Evolutionary conservation across 257 asterid genomes (phyloP).

Genomic region (Cynanchum wilfordii): DNA sequence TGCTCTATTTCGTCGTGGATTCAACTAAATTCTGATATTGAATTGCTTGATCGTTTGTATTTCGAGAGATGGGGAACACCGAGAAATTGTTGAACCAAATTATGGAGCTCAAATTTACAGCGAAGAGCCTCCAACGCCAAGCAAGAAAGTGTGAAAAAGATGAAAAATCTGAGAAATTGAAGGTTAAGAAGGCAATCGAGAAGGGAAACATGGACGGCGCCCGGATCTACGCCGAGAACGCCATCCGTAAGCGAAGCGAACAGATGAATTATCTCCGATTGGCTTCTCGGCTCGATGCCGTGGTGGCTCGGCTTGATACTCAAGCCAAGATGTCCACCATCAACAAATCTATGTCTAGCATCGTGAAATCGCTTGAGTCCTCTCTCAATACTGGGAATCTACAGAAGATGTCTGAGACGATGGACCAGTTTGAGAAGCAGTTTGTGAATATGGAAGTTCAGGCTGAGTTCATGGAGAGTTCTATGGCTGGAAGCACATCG

Average conservation of each 20-base stretch:
- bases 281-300: constrained; percentile 92
- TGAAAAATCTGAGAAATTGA: constrained; percentile 83
- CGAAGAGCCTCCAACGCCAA: constrained; percentile 81
- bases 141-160: constrained; percentile 92
- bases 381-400: constrained; percentile 76
- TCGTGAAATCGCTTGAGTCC: constrained; percentile 85
- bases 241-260: constrained; percentile 92
- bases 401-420: constrained; percentile 97
- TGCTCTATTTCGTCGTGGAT: neutral
- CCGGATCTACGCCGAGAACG: constrained; percentile 95
- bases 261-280: constrained; percentile 96
- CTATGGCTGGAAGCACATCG: constrained; percentile 97
- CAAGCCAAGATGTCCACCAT: constrained; percentile 88
- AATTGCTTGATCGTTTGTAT: neutral
- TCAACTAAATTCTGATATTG: neutral
- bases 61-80: constrained; percentile 62
- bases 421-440: constrained; percentile 91
- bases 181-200: constrained; percentile 94
- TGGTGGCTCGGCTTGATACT: constrained; percentile 91
- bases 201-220: constrained; percentile 99
- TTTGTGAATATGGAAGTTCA: constrained; percentile 98
- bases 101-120: constrained; percentile 90
- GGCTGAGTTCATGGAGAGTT: constrained; percentile 98
- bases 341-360: constrained; percentile 79
- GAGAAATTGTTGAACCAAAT: constrained; percentile 89